A percentile compares a stretch with the other conserved stretches of the same genome.
These are phyloP conservation scores for Rhytidiadelphus loreus DNA, from an alignment of 225 moss, liverwort and hornwort genomes.

Conservation along the genomic window DNA sequence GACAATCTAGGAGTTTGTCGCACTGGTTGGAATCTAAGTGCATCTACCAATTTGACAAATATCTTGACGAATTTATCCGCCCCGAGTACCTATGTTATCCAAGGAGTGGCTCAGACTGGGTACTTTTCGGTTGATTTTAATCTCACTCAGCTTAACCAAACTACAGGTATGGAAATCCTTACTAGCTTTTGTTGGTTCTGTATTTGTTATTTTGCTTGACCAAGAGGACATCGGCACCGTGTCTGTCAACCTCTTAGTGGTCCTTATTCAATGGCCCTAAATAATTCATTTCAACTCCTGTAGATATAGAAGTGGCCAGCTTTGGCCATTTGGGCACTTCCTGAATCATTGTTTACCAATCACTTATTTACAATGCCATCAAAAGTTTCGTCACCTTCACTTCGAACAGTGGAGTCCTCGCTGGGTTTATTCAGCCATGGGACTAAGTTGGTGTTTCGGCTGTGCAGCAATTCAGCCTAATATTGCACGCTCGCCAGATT, in stretches of 20 bases:
- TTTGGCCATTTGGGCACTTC: not conserved
- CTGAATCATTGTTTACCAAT: not conserved
- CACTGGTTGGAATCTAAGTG: conserved; percentile 51
- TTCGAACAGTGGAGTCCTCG: not conserved
- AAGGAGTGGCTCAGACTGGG: conserved; percentile 22
- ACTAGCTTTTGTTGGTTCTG: not conserved
- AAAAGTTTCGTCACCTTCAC: not conserved
- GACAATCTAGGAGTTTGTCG: conserved; percentile 66
- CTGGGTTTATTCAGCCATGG: not conserved
- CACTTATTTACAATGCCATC: not conserved
- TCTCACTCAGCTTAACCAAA: conserved; percentile 4
- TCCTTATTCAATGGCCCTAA: not conserved
- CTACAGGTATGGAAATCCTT: conserved; percentile 15
- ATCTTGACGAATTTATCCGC: conserved; percentile 24
- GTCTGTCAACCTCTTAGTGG: not conserved
- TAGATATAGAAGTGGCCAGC: not conserved
- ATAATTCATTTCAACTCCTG: not conserved
- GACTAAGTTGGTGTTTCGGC: not conserved
- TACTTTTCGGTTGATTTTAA: conserved; percentile 50
- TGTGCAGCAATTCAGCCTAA: conserved; percentile 60
- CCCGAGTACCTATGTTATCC: conserved; percentile 31
- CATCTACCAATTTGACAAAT: not conserved
- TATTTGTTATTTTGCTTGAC: not conserved
- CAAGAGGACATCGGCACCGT: not conserved
- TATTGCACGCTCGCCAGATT: conserved; percentile 5